phyloP scores from a whole-genome alignment of 1,139 yeast species.

The Suhomyces yuchorum region DNA sequence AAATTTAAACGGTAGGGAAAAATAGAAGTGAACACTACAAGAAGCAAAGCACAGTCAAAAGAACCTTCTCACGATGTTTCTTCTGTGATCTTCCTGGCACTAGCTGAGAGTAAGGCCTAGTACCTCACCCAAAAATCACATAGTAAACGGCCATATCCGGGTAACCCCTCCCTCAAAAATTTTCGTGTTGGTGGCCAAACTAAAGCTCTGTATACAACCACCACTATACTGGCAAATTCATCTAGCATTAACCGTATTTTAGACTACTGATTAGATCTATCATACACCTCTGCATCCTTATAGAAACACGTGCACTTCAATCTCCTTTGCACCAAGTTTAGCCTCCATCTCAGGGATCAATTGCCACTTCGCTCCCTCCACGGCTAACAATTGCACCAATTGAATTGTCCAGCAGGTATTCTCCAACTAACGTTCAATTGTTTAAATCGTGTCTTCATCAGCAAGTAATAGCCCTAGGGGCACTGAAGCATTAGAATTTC shows the following conservation, averaged over 20 bases:
- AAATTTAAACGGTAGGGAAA: no score
- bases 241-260: conserved; percentile 17
- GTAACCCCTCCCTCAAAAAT: conserved; percentile 18
- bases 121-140: not conserved
- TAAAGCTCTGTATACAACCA: conserved; percentile 2
- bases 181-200: conserved; percentile 17
- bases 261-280: conserved; percentile 40
- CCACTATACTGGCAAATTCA: conserved; percentile 1
- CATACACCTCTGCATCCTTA: conserved; percentile 15
- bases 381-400: not conserved
- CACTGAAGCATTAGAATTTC: conserved; percentile 19
- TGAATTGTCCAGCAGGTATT: conserved; percentile 4
- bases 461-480: conserved; percentile 37
- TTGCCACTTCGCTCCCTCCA: conserved; percentile 1
- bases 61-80: no score
- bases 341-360: conserved; percentile 1
- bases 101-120: no score
- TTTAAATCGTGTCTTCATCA: conserved; percentile 34
- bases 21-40: no score
- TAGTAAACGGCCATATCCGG: conserved; percentile 16
- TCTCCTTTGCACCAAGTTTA: not conserved
- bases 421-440: conserved; percentile 1
- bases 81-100: no score
- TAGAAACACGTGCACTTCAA: not conserved
- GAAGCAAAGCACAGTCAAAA: no score